Conservation (phyloP, 2,329 filamentous ascomycete species). For the Albifimbria verrucaria region DNA sequence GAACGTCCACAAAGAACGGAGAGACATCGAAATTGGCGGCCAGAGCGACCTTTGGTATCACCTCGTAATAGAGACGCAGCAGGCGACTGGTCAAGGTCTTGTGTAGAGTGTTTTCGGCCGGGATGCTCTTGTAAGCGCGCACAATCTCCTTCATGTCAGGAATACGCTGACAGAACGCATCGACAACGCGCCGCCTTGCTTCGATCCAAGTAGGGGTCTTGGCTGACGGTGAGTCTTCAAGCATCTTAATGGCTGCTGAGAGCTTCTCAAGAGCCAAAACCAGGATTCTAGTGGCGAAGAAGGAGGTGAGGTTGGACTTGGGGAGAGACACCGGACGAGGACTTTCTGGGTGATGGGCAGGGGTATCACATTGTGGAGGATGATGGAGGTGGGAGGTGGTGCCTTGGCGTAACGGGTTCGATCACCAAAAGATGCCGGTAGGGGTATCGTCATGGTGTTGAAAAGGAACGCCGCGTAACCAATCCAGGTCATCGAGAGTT, state of each 20-base stretch:
- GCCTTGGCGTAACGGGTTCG: constrained; percentile 55
- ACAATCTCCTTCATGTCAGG: constrained; percentile 82
- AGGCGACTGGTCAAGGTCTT: constrained; percentile 76
- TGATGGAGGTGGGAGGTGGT: constrained; percentile 74
- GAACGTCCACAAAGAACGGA: constrained; percentile 64
- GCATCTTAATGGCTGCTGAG: constrained; percentile 57
- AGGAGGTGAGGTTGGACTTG: constrained; percentile 73
- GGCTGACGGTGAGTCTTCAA: constrained; percentile 42
- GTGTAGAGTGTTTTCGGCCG: constrained; percentile 68
- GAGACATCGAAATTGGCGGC: constrained; percentile 89
- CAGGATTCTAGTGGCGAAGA: constrained; percentile 80
- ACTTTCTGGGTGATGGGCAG: constrained; percentile 77
- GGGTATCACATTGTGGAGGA: constrained; percentile 85
- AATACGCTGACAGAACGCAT: constrained; percentile 73
- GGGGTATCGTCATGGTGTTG: constrained; percentile 69
- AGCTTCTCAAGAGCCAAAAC: constrained; percentile 79
- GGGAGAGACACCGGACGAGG: constrained; percentile 73
- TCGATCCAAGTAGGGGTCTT: constrained; percentile 61
- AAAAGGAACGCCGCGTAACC: constrained; percentile 89
- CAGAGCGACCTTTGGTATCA: constrained; percentile 74
- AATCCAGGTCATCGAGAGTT: constrained; percentile 90
- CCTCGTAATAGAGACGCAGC: constrained; percentile 79
- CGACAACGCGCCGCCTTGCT: constrained; percentile 62
- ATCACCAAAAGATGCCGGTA: constrained; percentile 71
- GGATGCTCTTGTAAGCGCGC: constrained; percentile 65